Percentiles rank a stretch among this genome's conserved stretches.
phyloP scores from a whole-genome alignment of 139 green algal species.

The Medakamo hakoo region DNA sequence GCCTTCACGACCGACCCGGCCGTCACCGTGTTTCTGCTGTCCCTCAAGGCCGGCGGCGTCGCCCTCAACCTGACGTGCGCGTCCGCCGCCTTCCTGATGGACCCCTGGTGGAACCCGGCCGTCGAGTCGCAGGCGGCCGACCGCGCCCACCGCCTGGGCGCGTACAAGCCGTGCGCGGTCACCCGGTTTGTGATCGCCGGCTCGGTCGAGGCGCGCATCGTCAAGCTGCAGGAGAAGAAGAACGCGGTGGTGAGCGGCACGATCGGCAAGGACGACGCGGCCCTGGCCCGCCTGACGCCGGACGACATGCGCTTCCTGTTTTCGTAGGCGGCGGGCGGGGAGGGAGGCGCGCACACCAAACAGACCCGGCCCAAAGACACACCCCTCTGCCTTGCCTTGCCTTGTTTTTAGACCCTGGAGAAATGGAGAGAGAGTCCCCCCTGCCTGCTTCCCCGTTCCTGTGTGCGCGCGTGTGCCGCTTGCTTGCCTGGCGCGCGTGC shows the following conservation, averaged over 20 bases:
- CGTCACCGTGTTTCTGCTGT: slow-evolving; percentile 65
- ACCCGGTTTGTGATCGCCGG: slow-evolving; percentile 68
- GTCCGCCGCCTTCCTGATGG: slow-evolving; percentile 66
- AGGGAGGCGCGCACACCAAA: too few relatives aligned
- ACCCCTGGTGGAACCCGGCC: slow-evolving; percentile 71
- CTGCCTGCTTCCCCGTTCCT: slow-evolving; percentile 23
- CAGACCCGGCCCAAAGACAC: too few relatives aligned
- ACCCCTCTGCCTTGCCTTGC: too few relatives aligned
- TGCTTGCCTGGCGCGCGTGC: slow-evolving; percentile 35
- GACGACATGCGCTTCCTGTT: slow-evolving; percentile 89
- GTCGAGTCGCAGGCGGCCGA: slow-evolving; percentile 49
- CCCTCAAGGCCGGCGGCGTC: slow-evolving; percentile 61
- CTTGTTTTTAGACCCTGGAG: too few relatives aligned
- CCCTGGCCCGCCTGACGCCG: slow-evolving; percentile 65
- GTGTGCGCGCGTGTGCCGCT: slow-evolving; percentile 43
- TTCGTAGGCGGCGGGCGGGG: too few relatives aligned
- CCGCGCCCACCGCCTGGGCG: slow-evolving; percentile 48
- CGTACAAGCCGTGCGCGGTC: slow-evolving; percentile 71
- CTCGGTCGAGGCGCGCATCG: slow-evolving; percentile 86
- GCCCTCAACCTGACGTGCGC: slow-evolving; percentile 79
- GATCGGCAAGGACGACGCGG: slow-evolving; percentile 57
- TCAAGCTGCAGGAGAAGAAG: slow-evolving; percentile 60
- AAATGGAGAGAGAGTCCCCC: too few relatives aligned
- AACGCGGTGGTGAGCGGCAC: slow-evolving; percentile 77
- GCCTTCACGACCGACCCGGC: slow-evolving; percentile 61